Percentiles rank a stretch among this genome's conserved stretches.
phyloP scores from a whole-genome alignment of 495 filamentous ascomycete species.

The Parachaetomium inaequale region DNA sequence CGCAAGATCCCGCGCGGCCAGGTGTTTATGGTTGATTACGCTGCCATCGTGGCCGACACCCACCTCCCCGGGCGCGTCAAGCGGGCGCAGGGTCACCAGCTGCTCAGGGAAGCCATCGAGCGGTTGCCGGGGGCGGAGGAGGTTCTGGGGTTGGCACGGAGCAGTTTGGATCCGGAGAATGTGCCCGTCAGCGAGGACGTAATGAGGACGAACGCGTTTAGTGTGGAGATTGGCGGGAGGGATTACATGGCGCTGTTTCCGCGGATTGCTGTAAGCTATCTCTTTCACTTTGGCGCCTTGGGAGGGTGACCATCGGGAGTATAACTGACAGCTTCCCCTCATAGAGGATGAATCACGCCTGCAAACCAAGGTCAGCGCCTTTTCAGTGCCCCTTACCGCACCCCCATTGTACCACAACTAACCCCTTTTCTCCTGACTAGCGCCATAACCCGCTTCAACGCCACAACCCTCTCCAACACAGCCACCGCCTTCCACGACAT shows the following conservation, averaged over 20 bases:
- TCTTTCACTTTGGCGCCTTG: not conserved
- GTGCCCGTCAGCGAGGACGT: conserved; percentile 33
- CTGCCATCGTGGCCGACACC: conserved; percentile 27
- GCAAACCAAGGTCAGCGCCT: conserved; percentile 37
- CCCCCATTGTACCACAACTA: not conserved
- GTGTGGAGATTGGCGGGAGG: conserved; percentile 12
- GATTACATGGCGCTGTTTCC: conserved; percentile 27
- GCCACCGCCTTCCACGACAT: conserved; percentile 35
- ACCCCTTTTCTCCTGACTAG: conserved; percentile 16
- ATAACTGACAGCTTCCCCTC: not conserved
- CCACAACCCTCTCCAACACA: conserved; percentile 29
- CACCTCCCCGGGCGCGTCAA: conserved; percentile 28
- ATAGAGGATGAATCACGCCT: conserved; percentile 37
- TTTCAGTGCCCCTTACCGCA: not conserved
- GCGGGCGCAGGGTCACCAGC: conserved; percentile 20
- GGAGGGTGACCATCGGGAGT: too few species aligned
- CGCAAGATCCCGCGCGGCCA: conserved; percentile 27
- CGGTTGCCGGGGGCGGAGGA: conserved; percentile 27
- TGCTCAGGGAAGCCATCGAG: conserved; percentile 29
- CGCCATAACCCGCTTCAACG: conserved; percentile 33
- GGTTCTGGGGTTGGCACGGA: conserved; percentile 31
- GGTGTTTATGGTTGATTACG: conserved; percentile 32
- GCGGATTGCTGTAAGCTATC: conserved; percentile 22
- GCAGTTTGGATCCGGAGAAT: conserved; percentile 19
- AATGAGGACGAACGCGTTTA: conserved; percentile 36